Base-by-base conservation (phyloP, 495 filamentous ascomycete genomes). In the Lophiostoma macrostomum region DNA sequence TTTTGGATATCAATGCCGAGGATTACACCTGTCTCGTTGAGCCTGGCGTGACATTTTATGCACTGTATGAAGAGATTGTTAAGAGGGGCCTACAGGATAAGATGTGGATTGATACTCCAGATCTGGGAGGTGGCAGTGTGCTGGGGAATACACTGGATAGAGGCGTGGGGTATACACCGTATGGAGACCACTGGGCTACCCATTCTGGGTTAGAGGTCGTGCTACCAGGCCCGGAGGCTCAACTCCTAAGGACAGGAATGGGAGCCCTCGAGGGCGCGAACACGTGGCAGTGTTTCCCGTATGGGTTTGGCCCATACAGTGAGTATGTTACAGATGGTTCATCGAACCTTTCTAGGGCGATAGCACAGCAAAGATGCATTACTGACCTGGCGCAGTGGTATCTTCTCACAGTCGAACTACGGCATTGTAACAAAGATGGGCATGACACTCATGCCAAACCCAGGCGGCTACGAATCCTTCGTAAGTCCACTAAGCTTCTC, bases 91-190 rank as follows among this genome's bases (percentile, higher is more conserved):
- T 57, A 31, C 70, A 74, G 42, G 55, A 58, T 35, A 76, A 74
- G 39, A 66, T 81, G 4, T 80, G 77, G 77, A 72, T 74, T 3
- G 76, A 75, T 56, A 73, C 70, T 3, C 77, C 80, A 4, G 75
- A 74, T 43, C 62, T 83, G n/a, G 79, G 78, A 34, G 77, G 80
- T 63, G 80, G 79, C 3, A 78, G 75, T 13, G 74, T 81, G 1
- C 38, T 81, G 16, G 79, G 80, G 20, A 81, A 83, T 68, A 71
- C 71, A 4, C 42, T 73, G 23, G 72, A 74, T 50, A 56, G 71
- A 5, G 72, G 72, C 0, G 64, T 74, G 7, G 72, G 71, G 1
- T 74, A 73, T 52, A 73, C 73, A 34, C 68, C 71, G 13, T 71
- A 72, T 43, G 76, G 73, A 11, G 66, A 73, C 7, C 76, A 80